Percentiles rank a stretch among this genome's conserved stretches.
Conservation (phyloP, 1,284 basidiomycete genomes). For the Pseudozyma sp. region DNA sequence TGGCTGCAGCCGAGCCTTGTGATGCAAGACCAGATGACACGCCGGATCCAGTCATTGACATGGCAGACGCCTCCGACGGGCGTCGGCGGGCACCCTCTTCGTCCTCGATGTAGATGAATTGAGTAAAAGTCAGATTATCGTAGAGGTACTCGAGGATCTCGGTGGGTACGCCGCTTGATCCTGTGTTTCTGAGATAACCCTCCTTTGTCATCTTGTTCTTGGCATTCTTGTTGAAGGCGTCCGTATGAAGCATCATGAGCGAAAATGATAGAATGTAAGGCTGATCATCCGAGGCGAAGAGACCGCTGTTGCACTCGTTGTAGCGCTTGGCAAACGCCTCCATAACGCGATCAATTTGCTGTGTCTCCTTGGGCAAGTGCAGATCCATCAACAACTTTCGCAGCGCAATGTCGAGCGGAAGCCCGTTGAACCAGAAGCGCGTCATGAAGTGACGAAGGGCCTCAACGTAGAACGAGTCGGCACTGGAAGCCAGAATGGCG, state of each 20-base stretch:
- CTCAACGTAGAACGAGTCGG: constrained; percentile 78
- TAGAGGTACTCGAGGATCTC: constrained; percentile 95
- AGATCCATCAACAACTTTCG: constrained; percentile 91
- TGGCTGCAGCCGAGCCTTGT: constrained; percentile 18
- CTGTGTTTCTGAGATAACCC: constrained; percentile 61
- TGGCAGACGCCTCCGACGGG: constrained; percentile 32
- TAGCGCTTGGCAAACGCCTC: constrained; percentile 93
- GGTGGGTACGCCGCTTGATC: constrained; percentile 81
- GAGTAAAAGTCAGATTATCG: constrained; percentile 94
- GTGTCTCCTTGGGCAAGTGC: constrained; percentile 91
- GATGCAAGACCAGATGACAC: constrained; percentile 19
- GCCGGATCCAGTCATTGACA: constrained; percentile 9
- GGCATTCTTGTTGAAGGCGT: constrained; percentile 97
- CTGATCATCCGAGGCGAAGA: constrained; percentile 81
- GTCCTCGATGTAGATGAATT: constrained; percentile 94
- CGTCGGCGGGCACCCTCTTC: constrained; percentile 39
- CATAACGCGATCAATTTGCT: constrained; percentile 97
- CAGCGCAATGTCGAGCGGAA: constrained; percentile 91
- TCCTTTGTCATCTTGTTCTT: constrained; percentile 87
- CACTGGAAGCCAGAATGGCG: constrained; percentile 72
- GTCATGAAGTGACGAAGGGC: constrained; percentile 81
- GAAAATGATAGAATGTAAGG: constrained; percentile 97
- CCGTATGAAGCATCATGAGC: constrained; percentile 98
- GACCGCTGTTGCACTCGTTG: constrained; percentile 81
- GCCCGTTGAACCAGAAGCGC: constrained; percentile 82